These are phyloP conservation scores for Debaryomyces robertsiae DNA, from an alignment of 1,139 yeast species.

Conservation along the genomic window DNA sequence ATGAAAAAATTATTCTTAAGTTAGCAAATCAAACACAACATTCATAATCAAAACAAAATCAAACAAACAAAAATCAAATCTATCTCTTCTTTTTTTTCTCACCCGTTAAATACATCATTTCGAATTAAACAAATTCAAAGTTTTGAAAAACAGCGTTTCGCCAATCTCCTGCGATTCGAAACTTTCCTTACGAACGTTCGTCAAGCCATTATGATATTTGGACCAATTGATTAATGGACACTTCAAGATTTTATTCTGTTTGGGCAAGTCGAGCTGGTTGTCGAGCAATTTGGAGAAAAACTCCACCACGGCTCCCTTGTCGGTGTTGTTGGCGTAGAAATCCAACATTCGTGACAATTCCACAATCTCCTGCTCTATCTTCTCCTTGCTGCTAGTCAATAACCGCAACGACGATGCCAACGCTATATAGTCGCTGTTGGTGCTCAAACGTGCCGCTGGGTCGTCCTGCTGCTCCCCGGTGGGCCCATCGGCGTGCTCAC, in stretches of 20 bases:
- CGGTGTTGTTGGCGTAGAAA: constrained; percentile 18
- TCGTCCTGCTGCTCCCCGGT: not conserved
- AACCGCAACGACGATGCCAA: constrained; percentile 39
- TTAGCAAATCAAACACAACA: constrained; percentile 4
- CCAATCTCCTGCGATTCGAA: constrained; percentile 16
- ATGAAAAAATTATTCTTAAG: constrained; percentile 5
- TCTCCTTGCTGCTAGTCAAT: constrained; percentile 25
- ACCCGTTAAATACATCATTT: constrained; percentile 6
- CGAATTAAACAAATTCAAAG: constrained; percentile 28
- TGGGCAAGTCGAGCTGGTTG: constrained; percentile 39
- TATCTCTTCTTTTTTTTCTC: constrained; percentile 3
- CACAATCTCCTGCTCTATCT: constrained; percentile 36
- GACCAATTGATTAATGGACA: constrained; percentile 45
- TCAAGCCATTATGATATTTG: constrained; percentile 27
- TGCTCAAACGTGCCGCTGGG: constrained; percentile 19
- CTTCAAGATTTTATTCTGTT: constrained; percentile 35
- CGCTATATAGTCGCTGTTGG: constrained; percentile 44
- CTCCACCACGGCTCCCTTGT: constrained; percentile 29
- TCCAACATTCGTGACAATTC: constrained; percentile 32
- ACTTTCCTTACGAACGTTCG: constrained; percentile 16
- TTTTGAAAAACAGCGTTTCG: constrained; percentile 29
- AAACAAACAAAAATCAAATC: constrained; percentile 1
- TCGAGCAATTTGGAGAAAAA: constrained; percentile 34
- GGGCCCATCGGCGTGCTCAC: too few species aligned
- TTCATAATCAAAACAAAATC: constrained; percentile 3